Conservation (phyloP, 2,329 filamentous ascomycete species). For the Penicillium sp. region DNA sequence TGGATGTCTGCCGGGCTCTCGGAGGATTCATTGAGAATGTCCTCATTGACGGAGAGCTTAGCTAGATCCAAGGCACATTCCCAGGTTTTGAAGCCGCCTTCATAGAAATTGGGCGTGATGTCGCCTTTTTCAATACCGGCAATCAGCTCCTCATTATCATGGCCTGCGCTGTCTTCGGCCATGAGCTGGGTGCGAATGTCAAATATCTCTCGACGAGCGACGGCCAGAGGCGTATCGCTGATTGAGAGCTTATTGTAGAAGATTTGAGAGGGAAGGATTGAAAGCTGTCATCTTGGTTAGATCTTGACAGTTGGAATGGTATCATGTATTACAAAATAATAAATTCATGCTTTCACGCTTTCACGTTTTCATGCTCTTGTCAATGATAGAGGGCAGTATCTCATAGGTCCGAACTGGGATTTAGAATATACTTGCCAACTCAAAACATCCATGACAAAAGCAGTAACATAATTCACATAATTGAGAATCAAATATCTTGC, state of each 20-base stretch:
- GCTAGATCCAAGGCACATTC: constrained; percentile 63
- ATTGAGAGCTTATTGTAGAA: constrained; percentile 56
- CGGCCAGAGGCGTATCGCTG: constrained; percentile 27
- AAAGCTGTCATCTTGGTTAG: constrained; percentile 43
- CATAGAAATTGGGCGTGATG: constrained; percentile 60
- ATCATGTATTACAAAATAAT: not conserved
- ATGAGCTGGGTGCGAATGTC: constrained; percentile 64
- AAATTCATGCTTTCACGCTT: not conserved
- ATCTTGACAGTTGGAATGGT: not conserved
- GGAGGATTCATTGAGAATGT: constrained; percentile 9
- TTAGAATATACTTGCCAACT: not conserved
- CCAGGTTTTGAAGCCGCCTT: constrained; percentile 69
- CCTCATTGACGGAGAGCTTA: constrained; percentile 30
- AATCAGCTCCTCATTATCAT: constrained; percentile 45
- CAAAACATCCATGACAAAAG: not conserved
- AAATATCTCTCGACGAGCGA: constrained; percentile 61
- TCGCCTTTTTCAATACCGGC: constrained; percentile 55
- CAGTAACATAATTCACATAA: not conserved
- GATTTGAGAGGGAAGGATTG: constrained; percentile 57
- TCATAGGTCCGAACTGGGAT: not conserved
- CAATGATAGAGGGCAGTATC: not conserved
- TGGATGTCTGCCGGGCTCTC: constrained; percentile 36
- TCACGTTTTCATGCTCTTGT: not conserved
- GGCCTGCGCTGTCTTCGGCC: constrained; percentile 52
- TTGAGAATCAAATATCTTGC: not conserved